Base-by-base conservation (phyloP, 495 filamentous ascomycete genomes). In the Annulohypoxylon bovei region DNA sequence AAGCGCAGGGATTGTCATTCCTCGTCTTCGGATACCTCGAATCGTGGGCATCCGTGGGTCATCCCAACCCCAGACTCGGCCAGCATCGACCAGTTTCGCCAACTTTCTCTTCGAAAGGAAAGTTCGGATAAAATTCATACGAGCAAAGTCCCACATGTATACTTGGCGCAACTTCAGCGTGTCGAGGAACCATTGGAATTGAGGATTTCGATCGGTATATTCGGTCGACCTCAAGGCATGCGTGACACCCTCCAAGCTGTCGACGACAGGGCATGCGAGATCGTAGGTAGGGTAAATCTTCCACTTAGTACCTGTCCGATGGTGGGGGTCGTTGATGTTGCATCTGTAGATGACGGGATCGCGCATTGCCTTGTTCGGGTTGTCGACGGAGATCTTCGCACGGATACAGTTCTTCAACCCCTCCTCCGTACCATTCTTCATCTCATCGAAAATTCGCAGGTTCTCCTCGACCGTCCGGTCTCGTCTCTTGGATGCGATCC, bases 231-330 rank as follows among this genome's bases (percentile, higher is more conserved):
- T 88, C 55, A 99, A 87, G 27, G 95, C 95, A 77, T 98, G 95
- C 11, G 95, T 98, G 54, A 98, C 92, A 42, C 93, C 94, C 81
- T 98, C 94, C 70, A 94, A 80, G 25, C 89, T 88, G 80, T 99
- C 95, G 46, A 99, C 89, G 39, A 98, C 88, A 12, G 96, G 95
- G 79, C 93, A 97, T 67, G 90, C 91, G 75, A 97, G 95, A 79
- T 97, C 94, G 77, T 98, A 98, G 50, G 92, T 98, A 0, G 95
- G 95, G 83, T 98, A 98, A 71, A 96, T 90, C 82, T 96, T 97
- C 93, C 94, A 98, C 70, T 87, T 89, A 23, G 83, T 83, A 39
- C 95, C 95, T 6, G 95, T 98, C 46, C 95, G 91, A 82, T 97
- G 95, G 77, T 98, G 95, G 16, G 85, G 80, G 4, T 86, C 81